Conservation (phyloP, 805 yeast species). For the Tetrapisispora namnaoensis region DNA sequence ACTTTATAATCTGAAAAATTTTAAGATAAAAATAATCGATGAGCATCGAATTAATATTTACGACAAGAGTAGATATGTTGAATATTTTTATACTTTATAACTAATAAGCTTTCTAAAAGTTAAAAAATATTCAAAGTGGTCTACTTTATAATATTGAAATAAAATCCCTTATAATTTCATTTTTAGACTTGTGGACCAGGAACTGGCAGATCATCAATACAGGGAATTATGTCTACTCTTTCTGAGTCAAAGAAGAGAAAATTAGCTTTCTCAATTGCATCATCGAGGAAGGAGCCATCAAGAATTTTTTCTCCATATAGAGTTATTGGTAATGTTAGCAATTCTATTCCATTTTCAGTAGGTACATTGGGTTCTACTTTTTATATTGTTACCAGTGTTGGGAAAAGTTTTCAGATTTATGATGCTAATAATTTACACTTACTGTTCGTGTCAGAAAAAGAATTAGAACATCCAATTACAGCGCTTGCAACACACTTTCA, state of each 20-base stretch:
- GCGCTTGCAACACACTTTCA: conserved; percentile 75
- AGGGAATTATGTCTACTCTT: background rate
- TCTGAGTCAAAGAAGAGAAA: conserved; percentile 17
- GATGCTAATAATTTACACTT: conserved; percentile 82
- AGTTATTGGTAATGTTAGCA: conserved; percentile 85
- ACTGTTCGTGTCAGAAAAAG: conserved; percentile 74
- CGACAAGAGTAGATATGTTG: no score
- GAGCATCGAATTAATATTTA: background rate
- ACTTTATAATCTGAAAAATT: background rate
- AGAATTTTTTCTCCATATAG: conserved; percentile 78
- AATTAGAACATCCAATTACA: conserved; percentile 61
- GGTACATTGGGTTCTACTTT: conserved; percentile 85
- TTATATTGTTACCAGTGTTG: conserved; percentile 83
- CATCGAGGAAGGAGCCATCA: conserved; percentile 27
- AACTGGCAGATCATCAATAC: background rate
- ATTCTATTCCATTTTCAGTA: conserved; percentile 73
- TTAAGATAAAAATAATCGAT: conserved; percentile 2
- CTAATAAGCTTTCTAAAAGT: no score
- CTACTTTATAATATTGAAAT: no score
- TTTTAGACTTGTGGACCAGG: background rate
- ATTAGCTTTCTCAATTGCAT: background rate
- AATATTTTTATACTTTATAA: no score
- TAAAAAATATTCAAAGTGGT: no score
- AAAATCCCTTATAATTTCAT: no score
- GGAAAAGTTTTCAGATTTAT: conserved; percentile 81